Evolutionary conservation across 2,329 filamentous ascomycete genomes (phyloP), one percentile per base, ranked within the genome.

Genomic region (Paradendryphiella salina): DNA sequence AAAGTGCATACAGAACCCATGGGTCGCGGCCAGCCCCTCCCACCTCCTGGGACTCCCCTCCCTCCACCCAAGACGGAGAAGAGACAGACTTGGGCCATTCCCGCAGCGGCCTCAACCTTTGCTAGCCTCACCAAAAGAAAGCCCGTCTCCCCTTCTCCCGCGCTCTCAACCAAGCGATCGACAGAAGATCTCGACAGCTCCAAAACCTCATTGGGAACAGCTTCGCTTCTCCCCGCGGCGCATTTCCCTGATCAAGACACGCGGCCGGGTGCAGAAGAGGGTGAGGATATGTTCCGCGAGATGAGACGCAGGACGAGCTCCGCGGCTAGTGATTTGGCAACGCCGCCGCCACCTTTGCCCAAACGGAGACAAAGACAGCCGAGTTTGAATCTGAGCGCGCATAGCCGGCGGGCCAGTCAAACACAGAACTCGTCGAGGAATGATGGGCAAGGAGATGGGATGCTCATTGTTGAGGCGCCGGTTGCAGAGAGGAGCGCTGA

Each of bases 21-120:
- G 77, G 91, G 91, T 1, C 82, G 90, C 32, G 90, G 90, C 0
- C 86, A 88, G 61, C 90, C 90, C 1, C 77, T 96, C 14, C 90
- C 90, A 38, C 90, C 90, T 7, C 89, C 88, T 2, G 91, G 90
- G 2, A 85, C 82, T 36, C 90, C 91, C 3, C 79, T 96, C 1
- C 90, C 91, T 1, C 83, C 79, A 33, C 85, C 85, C 29, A 82
- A 79, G 46, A 81, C 78, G 50, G 80, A 82, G 5, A 84, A 82
- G 64, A 80, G 63, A 31, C 66, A 59, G 20, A 61, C 57, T 7
- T 68, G 81, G 80, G 39, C 77, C 81, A 14, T 81, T 79, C 51
- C 78, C 77, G 13, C 78, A 78, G 21, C 77, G 29, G 65, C 70
- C 8, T 63, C 66, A 1, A 63, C 67, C 5, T 59, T 72, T 36